Evolutionary conservation across 1,139 yeast genomes (phyloP), one percentile per base, ranked within the genome.

Genomic region (Waltiozyma sp.): DNA sequence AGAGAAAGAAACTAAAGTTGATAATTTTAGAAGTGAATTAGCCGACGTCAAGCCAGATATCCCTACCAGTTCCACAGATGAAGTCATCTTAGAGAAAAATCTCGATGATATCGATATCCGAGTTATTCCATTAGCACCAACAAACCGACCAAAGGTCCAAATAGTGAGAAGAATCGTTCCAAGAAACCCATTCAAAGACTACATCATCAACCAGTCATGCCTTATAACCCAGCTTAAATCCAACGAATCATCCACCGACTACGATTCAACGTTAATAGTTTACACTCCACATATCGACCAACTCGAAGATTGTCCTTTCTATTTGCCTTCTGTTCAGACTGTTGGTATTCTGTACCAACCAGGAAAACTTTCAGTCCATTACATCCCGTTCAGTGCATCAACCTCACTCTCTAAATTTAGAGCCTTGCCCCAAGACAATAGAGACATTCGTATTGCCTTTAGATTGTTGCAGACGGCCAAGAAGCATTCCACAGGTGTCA

Each of bases 141-240:
- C 58, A 3, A 64, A 71, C 41, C 56, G 56, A 19, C 68, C 76
- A 2, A 66, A 68, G 39, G 60, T 68, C 28, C 76, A 78, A 50
- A 68, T 83, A 37, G 87, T 87, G 19, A 71, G 96, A 51, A 69
- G 95, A 49, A 77, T 89, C 38, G 73, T 89, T 18, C 97, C 97
- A 4, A 68, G 97, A 57, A 89, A 88, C 56, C 96, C 96, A 0
- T 79, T 75, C 56, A 81, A 87, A 53, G 97, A 89, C 56, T 74
- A 76, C 43, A 75, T 86, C 19, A 78, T 87, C 47, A 85, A 85
- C 57, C 97, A 89, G 61, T 81, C 96, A 0, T 88, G 96, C 59
- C 64, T 80, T 28, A 63, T 87, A 3, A 57, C 72, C 49, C 61
- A 60, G 19, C 48, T 63, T 15, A 50, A 52, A 13, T 40, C 45